Conservation (phyloP, 345 rosid species). For the Citrus maxima region DNA sequence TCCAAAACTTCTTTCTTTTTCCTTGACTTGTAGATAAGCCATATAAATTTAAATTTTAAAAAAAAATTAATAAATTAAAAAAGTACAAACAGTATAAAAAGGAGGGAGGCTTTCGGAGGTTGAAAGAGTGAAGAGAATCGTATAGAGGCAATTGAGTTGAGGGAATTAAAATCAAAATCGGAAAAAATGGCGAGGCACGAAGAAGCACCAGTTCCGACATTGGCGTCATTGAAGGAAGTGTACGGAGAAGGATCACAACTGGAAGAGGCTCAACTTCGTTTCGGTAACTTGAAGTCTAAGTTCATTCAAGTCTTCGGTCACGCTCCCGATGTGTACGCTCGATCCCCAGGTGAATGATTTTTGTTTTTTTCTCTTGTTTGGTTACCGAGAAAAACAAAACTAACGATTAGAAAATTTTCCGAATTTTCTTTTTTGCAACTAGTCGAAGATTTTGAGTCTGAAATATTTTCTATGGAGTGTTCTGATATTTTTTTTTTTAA, state of each 20-base stretch:
- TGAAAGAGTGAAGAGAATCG: background rate
- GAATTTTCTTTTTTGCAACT: background rate
- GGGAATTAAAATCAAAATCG: background rate
- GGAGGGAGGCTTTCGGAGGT: background rate
- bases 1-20: no score
- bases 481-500: no score
- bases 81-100: no score
- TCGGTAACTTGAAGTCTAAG: slow-evolving; percentile 57
- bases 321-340: slow-evolving; percentile 68
- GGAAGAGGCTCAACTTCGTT: slow-evolving; percentile 75
- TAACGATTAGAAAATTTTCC: background rate
- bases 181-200: slow-evolving; percentile 66
- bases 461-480: background rate
- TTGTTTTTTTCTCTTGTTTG: background rate
- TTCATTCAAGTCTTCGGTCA: slow-evolving; percentile 62
- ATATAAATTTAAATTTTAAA: no score
- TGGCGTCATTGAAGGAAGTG: slow-evolving; percentile 58
- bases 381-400: background rate
- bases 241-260: slow-evolving; percentile 75
- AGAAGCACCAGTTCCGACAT: slow-evolving; percentile 59
- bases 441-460: background rate
- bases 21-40: background rate
- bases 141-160: background rate
- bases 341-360: slow-evolving; percentile 66
- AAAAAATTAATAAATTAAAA: no score